Evolutionary conservation across 306 rosid genomes (phyloP), one percentile per base, ranked within the genome.

Genomic region (Casuarina glauca): DNA sequence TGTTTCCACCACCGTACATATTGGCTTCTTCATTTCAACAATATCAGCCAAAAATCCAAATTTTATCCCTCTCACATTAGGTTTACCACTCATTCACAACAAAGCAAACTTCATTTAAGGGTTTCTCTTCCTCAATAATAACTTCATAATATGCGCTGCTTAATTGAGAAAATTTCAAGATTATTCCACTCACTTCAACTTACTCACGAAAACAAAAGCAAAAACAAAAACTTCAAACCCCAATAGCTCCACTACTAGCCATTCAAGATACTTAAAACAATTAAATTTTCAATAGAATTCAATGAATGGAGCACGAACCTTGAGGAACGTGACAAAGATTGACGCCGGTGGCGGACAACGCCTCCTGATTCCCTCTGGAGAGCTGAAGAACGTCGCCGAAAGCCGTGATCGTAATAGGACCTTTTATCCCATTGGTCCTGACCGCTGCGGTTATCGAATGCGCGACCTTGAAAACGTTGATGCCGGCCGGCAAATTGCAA

Each of bases 351-450:
- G 84, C 83, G 1, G 91, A 85, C 52, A 95, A 88, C 6, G 91
- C 91, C 82, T 87, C 97, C 80, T 95, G 98, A 43, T 86, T 87
- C 9, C 75, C 0, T 26, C 81, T 82, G 0, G 97, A 84, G 60
- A 95, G 92, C 78, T 82, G 95, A 7, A 74, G 32, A 70, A 92
- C 81, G 73, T 92, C 88, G 32, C 97, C 98, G 48, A 88, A 89
- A 39, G 97, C 98, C 10, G 89, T 88, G 43, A 92, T 92, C 15
- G 85, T 89, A 75, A 95, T 52, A 0, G 98, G 97, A 1, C 98
- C 98, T 45, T 82, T 92, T 12, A 95, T 95, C 6, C 99, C 97
- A 70, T 84, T 95, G 43, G 87, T 54, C 80, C 97, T 88, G 2
- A 93, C 76, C 4, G 97, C 99, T 1, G 86, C 80, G 3, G 90